A percentile compares a stretch with the other conserved stretches of the same genome.
These are phyloP conservation scores for Puccinia novopanici DNA, from an alignment of 1,284 basidiomycete genomes.

Conservation along the genomic window DNA sequence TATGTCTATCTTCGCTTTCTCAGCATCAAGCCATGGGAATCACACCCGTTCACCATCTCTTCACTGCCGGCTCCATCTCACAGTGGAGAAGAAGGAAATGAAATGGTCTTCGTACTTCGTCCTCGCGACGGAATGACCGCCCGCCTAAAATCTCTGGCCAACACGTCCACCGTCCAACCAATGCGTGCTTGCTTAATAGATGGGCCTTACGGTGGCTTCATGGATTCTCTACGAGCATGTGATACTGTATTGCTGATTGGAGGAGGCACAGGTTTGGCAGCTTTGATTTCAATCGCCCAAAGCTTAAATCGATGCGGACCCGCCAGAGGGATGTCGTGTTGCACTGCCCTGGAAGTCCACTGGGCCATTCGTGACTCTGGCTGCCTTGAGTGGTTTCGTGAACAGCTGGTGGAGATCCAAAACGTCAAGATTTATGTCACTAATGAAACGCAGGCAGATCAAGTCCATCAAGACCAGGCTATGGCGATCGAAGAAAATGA, in stretches of 20 bases:
- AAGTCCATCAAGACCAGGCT: neutral
- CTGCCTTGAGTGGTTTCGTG: slow-evolving; percentile 30
- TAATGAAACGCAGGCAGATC: neutral
- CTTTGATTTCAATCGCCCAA: slow-evolving; percentile 19
- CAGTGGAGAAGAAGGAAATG: slow-evolving; percentile 21
- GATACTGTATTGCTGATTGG: slow-evolving; percentile 60
- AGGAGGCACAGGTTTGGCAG: slow-evolving; percentile 60
- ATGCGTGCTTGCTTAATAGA: slow-evolving; percentile 60
- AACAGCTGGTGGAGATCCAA: slow-evolving; percentile 16
- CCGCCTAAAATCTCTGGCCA: slow-evolving; percentile 54
- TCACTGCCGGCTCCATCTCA: slow-evolving; percentile 54
- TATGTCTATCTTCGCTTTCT: slow-evolving; percentile 62
- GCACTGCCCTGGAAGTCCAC: slow-evolving; percentile 5
- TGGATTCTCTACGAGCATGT: slow-evolving; percentile 57
- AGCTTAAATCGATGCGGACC: neutral
- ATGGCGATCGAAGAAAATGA: slow-evolving; percentile 13
- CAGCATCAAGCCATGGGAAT: slow-evolving; percentile 52
- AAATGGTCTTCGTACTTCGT: slow-evolving; percentile 56
- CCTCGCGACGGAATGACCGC: slow-evolving; percentile 59
- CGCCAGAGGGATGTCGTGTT: slow-evolving; percentile 15
- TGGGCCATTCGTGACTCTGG: slow-evolving; percentile 18
- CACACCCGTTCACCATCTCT: slow-evolving; percentile 62
- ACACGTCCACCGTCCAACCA: slow-evolving; percentile 11
- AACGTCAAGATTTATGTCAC: slow-evolving; percentile 33
- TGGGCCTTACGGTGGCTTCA: slow-evolving; percentile 61